Percentiles rank a stretch among this genome's conserved stretches.
phyloP scores from a whole-genome alignment of 176 grass and related monocot genomes.

The Bromus sterilis region DNA sequence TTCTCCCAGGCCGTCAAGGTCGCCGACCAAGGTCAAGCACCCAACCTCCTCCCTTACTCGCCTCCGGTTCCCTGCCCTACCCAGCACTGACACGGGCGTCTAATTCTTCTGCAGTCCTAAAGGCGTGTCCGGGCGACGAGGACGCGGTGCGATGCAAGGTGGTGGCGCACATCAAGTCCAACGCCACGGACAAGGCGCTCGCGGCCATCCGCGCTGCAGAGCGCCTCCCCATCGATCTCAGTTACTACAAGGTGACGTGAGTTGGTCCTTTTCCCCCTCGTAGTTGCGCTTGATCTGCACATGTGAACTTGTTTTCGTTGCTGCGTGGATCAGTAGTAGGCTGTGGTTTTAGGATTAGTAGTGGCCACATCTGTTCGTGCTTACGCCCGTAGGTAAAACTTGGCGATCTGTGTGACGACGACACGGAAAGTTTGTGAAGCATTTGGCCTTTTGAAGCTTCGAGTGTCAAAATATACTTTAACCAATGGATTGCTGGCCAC shows the following conservation, averaged over 20 bases:
- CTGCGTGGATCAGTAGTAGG: neutral
- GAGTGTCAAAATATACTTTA: neutral
- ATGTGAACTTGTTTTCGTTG: neutral
- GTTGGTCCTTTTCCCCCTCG: neutral
- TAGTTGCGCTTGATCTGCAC: neutral
- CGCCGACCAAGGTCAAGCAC: slow-evolving; percentile 72
- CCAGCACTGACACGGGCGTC: neutral
- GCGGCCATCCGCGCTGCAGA: slow-evolving; percentile 58
- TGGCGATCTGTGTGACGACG: neutral
- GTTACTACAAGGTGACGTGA: slow-evolving; percentile 65
- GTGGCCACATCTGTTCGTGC: slow-evolving; percentile 2
- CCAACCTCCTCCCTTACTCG: neutral
- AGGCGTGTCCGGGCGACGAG: slow-evolving; percentile 63
- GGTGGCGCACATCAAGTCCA: slow-evolving; percentile 78
- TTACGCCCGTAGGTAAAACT: neutral
- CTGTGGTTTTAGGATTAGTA: slow-evolving; percentile 8
- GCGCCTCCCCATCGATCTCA: slow-evolving; percentile 66
- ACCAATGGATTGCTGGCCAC: neutral
- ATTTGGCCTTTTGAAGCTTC: neutral
- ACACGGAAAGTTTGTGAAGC: neutral
- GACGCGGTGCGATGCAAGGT: slow-evolving; percentile 93
- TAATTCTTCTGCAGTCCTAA: slow-evolving; percentile 56
- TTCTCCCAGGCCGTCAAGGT: slow-evolving; percentile 55
- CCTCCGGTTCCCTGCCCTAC: neutral
- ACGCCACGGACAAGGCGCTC: slow-evolving; percentile 63